Percentiles rank a stretch among this genome's conserved stretches.
phyloP scores from a whole-genome alignment of 495 filamentous ascomycete genomes.

The Xylaria curta region DNA sequence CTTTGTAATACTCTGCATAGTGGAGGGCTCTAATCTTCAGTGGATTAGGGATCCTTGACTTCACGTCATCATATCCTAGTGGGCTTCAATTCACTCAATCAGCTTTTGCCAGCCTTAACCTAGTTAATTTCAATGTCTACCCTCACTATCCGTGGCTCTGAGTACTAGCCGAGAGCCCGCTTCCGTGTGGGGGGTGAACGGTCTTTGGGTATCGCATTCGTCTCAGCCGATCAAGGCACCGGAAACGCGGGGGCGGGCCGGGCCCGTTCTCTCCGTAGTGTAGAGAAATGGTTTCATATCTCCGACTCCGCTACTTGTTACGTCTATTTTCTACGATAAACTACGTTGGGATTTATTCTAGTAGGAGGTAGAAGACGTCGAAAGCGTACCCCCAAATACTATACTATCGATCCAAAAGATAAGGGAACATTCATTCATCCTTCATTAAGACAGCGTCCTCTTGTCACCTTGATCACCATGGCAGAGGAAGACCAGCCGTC shows the following conservation, averaged over 20 bases:
- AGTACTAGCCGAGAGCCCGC: neutral
- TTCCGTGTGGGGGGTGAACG: neutral
- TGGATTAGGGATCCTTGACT: neutral
- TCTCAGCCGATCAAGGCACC: neutral
- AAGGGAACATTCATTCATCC: neutral
- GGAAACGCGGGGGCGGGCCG: conserved; percentile 16
- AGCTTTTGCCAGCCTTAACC: neutral
- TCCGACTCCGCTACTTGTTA: neutral
- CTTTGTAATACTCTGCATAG: neutral
- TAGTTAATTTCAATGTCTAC: neutral
- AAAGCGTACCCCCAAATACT: neutral
- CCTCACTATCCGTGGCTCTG: neutral
- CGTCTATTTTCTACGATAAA: neutral
- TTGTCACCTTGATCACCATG: neutral
- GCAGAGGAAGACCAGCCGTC: neutral
- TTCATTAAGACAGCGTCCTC: neutral
- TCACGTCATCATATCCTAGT: neutral
- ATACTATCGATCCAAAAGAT: neutral
- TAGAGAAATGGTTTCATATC: neutral
- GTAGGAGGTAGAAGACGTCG: neutral
- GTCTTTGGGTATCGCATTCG: neutral
- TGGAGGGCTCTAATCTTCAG: neutral
- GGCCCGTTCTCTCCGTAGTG: neutral
- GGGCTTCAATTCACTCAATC: neutral
- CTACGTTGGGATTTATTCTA: neutral